Conservation (phyloP, 1,139 yeast genomes). For the Pichia sp. region DNA sequence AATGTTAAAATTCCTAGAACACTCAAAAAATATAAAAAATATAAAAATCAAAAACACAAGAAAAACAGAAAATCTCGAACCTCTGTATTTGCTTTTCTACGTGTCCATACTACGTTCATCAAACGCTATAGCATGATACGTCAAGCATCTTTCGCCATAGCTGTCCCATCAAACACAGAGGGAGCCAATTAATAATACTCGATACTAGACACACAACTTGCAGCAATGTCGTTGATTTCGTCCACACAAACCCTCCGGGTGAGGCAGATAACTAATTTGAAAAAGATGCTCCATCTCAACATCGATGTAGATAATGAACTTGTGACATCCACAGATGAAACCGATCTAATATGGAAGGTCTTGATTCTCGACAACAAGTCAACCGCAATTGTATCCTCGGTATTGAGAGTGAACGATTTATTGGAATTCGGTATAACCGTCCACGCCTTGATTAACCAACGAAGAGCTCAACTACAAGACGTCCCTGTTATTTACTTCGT, state of each 20-base stretch:
- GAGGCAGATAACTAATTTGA: conserved; percentile 42
- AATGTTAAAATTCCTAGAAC: too few species aligned
- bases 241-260: conserved; percentile 24
- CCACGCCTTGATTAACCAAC: conserved; percentile 67
- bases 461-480: conserved; percentile 78
- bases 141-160: too few species aligned
- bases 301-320: conserved; percentile 57
- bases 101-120: not conserved
- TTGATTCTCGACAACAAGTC: conserved; percentile 77
- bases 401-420: conserved; percentile 83
- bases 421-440: conserved; percentile 86
- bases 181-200: not conserved
- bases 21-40: too few species aligned
- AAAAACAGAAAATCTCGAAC: not conserved
- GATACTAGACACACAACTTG: not conserved
- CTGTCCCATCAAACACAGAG: too few species aligned
- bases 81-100: not conserved
- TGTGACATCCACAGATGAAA: conserved; percentile 44
- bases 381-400: conserved; percentile 82
- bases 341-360: conserved; percentile 88
- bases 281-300: conserved; percentile 67
- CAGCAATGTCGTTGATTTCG: conserved; percentile 20
- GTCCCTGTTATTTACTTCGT: conserved; percentile 93
- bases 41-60: too few species aligned
- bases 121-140: not conserved